A percentile compares a stretch with the other conserved stretches of the same genome.
These are phyloP conservation scores for Heteromeles arbutifolia DNA, from an alignment of 306 rosid genomes.

Conservation along the genomic window DNA sequence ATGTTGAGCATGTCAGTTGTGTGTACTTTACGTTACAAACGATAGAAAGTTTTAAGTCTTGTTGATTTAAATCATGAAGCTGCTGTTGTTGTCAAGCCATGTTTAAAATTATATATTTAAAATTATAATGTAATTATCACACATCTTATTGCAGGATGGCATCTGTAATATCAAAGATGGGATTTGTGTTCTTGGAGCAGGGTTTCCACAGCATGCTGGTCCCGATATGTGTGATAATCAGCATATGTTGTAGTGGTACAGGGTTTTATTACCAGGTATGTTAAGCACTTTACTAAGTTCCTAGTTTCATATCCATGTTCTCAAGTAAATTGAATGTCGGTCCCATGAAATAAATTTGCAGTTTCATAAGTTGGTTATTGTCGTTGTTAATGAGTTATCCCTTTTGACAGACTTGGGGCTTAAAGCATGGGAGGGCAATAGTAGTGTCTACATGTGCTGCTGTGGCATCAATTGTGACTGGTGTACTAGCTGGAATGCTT, in stretches of 20 bases:
- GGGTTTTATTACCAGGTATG: constrained; percentile 93
- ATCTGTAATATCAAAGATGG: constrained; percentile 94
- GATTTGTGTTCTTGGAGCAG: constrained; percentile 86
- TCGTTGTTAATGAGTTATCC: neutral
- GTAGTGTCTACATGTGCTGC: constrained; percentile 93
- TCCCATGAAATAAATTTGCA: neutral
- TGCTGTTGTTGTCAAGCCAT: neutral
- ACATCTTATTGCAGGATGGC: constrained; percentile 66
- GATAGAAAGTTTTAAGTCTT: neutral
- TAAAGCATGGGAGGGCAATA: constrained; percentile 94
- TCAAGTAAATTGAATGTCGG: neutral
- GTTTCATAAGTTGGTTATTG: neutral
- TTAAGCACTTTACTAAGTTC: neutral
- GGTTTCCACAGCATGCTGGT: constrained; percentile 74
- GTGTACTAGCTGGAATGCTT: constrained; percentile 96
- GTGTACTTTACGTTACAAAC: neutral
- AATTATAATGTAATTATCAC: constrained; percentile 2
- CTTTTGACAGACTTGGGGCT: constrained; percentile 70
- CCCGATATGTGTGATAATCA: constrained; percentile 67
- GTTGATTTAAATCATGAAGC: neutral
- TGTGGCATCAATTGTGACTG: constrained; percentile 92
- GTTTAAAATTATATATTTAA: neutral
- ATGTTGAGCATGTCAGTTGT: neutral
- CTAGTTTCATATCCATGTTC: constrained; percentile 4
- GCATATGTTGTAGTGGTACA: constrained; percentile 68